phyloP scores from a whole-genome alignment of 805 yeast species.

The Hanseniaspora mollemarum region DNA sequence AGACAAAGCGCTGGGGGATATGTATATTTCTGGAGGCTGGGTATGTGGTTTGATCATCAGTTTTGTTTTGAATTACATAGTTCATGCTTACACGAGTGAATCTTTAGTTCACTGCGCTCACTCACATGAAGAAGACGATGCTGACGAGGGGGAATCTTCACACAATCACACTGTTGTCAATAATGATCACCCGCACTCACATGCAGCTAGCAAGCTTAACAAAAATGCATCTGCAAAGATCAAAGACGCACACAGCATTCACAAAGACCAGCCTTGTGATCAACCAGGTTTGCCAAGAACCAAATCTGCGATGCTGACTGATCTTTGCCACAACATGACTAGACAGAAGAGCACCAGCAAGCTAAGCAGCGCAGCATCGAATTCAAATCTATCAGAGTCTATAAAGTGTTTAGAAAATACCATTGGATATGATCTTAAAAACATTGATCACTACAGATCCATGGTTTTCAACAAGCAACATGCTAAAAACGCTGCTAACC shows the following conservation, averaged over 20 bases:
- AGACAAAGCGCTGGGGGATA: constrained; percentile 29
- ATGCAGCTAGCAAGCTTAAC: background rate
- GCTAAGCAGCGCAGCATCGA: background rate
- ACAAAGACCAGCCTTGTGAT: background rate
- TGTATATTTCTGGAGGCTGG: constrained; percentile 36
- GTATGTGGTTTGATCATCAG: constrained; percentile 53
- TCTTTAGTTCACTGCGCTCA: constrained; percentile 82
- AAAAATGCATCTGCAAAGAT: background rate
- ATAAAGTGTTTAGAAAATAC: constrained; percentile 28
- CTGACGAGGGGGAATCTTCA: constrained; percentile 19
- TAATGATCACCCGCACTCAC: constrained; percentile 12
- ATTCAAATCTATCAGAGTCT: background rate
- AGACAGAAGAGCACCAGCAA: background rate
- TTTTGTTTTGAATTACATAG: constrained; percentile 45
- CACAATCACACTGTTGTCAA: constrained; percentile 21
- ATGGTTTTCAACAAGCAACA: constrained; percentile 20
- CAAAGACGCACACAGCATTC: background rate
- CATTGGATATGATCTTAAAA: constrained; percentile 31
- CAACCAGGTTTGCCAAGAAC: background rate
- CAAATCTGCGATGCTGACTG: background rate
- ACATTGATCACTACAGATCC: constrained; percentile 27
- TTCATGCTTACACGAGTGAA: constrained; percentile 68
- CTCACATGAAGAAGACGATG: constrained; percentile 27
- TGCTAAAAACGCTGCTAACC: background rate
- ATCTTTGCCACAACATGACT: background rate